phyloP scores from a whole-genome alignment of 768 basidiomycete genomes.

The Termitomyces sp. region DNA sequence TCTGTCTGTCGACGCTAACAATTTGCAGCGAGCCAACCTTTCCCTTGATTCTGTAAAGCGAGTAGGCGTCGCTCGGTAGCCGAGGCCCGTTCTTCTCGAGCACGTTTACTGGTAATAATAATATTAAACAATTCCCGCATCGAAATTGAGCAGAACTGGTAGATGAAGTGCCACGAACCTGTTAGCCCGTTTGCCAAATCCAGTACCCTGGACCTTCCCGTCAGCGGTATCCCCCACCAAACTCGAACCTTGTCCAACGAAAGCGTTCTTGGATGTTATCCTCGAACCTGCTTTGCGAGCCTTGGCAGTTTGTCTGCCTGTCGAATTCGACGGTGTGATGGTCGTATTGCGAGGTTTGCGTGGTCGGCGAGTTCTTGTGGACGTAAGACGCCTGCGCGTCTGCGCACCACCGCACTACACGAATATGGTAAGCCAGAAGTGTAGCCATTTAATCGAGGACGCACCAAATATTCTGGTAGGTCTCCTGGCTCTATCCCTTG shows the following conservation, averaged over 20 bases:
- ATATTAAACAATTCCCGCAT: neutral
- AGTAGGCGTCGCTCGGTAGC: conserved; percentile 66
- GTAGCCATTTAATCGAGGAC: conserved; percentile 6
- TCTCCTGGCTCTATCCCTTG: conserved; percentile 51
- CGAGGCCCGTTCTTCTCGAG: conserved; percentile 72
- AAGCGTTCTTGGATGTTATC: conserved; percentile 58
- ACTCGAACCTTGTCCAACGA: conserved; percentile 52
- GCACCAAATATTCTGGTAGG: conserved; percentile 76
- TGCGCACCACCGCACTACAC: conserved; percentile 79
- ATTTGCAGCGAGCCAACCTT: conserved; percentile 14
- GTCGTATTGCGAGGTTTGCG: conserved; percentile 21
- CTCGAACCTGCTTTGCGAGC: conserved; percentile 71
- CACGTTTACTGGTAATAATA: conserved; percentile 57
- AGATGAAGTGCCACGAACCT: conserved; percentile 40
- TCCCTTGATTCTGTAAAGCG: conserved; percentile 34
- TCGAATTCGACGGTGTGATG: conserved; percentile 50
- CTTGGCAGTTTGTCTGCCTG: conserved; percentile 60
- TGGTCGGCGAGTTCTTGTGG: conserved; percentile 38
- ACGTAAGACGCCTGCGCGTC: conserved; percentile 52
- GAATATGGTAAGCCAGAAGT: neutral
- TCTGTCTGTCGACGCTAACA: too few relatives aligned
- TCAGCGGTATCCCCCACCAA: conserved; percentile 42
- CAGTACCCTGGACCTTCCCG: conserved; percentile 40
- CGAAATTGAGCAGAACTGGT: neutral
- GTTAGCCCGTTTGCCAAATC: conserved; percentile 68